Conservation (phyloP, 140 eudicot genomes). For the Cichorium intybus region DNA sequence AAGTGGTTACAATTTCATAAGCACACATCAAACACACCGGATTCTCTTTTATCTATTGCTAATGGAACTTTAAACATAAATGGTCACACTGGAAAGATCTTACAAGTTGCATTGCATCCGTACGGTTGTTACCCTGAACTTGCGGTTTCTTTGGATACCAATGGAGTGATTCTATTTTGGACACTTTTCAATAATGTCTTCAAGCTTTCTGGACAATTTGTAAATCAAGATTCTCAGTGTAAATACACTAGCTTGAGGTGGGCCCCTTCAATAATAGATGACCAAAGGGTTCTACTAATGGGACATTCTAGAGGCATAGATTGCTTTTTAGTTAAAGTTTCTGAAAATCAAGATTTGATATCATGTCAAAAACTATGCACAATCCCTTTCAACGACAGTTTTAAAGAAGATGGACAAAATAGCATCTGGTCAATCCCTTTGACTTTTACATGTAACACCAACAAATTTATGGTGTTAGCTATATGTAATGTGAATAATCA, state of each 20-base stretch:
- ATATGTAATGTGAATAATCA: slow-evolving; percentile 54
- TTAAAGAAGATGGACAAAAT: slow-evolving; percentile 36
- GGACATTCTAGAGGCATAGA: slow-evolving; percentile 74
- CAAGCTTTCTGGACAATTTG: slow-evolving; percentile 49
- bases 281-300: slow-evolving; percentile 52
- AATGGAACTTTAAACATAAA: slow-evolving; percentile 46
- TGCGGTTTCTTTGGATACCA: slow-evolving; percentile 69
- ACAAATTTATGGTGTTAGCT: slow-evolving; percentile 61
- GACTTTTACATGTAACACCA: slow-evolving; percentile 40
- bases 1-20: slow-evolving; percentile 58
- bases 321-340: slow-evolving; percentile 44
- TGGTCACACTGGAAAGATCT: slow-evolving; percentile 70
- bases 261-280: slow-evolving; percentile 54
- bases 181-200: slow-evolving; percentile 54
- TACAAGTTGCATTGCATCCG: slow-evolving; percentile 75
- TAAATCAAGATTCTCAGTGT: slow-evolving; percentile 38
- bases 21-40: slow-evolving; percentile 27
- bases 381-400: slow-evolving; percentile 42
- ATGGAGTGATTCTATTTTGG: slow-evolving; percentile 80
- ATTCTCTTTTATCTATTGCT: slow-evolving; percentile 33
- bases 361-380: slow-evolving; percentile 55
- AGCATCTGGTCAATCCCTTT: slow-evolving; percentile 59
- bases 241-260: slow-evolving; percentile 65
- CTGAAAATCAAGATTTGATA: slow-evolving; percentile 34
- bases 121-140: slow-evolving; percentile 39